Evolutionary conservation across 2,329 filamentous ascomycete species (phyloP), one percentile per base, ranked within the genome.

Genomic region (Paecilomyces niveus): DNA sequence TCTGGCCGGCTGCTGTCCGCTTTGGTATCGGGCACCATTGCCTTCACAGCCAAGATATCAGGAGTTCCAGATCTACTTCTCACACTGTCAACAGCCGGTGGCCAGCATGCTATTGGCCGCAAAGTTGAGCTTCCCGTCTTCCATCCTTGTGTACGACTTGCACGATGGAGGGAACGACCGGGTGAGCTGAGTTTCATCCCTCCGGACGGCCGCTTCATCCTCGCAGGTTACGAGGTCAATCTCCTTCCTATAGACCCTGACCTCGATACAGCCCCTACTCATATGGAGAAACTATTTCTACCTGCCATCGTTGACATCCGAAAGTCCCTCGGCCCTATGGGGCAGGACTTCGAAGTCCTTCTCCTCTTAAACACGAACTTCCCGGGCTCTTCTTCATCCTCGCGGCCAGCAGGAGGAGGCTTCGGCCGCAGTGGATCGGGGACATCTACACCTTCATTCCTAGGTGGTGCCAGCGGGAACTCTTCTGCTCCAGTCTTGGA

Each of bases 131-230:
- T 96, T 1, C 94, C 93, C 1, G 92, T 97, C 0, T 99, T 99
- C 67, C 94, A 99, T 71, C 94, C 94, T 0, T 97, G 94, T 68
- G 94, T 99, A 8, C 83, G 94, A 18, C 79, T 99, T 2, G 89
- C 88, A n/a, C 83, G 87, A 62, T 99, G 94, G 94, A 88, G 88
- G 66, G 90, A 96, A 66, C 84, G 85, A 57, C 91, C 92, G 0
- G 94, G 94, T 2, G 89, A 96, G 63, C 80, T 99, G n/a, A 96
- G 90, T 70, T 99, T 99, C 68, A 85, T 99, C 11, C 94, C 94
- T 1, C 94, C 94, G 0, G 94, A 99, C 72, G 94, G 94, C 32
- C 85, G 91, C 51, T 99, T 97, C 72, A 89, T 96, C 49, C 81
- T 99, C 18, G 92, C 92, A 32, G 92, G 92, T 22, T 99, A 99